phyloP scores from a whole-genome alignment of 805 yeast genomes.

The Saccharomyces paradoxus region DNA sequence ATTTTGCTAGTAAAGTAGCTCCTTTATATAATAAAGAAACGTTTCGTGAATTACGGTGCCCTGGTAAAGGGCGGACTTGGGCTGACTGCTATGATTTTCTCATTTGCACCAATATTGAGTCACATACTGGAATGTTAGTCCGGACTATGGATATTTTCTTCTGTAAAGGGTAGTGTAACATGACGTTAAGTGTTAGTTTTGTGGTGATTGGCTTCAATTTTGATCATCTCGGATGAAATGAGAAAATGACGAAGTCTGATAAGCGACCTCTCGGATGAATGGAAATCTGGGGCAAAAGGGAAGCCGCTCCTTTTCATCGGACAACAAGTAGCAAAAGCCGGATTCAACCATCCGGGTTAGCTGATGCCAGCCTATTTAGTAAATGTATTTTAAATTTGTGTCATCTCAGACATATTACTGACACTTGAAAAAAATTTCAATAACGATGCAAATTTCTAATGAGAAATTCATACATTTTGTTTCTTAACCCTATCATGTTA shows the following conservation, averaged over 20 bases:
- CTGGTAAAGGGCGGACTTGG: neutral
- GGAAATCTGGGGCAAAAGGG: neutral
- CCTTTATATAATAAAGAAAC: neutral
- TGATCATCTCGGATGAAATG: neutral
- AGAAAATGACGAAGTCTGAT: neutral
- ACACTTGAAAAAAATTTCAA: no score
- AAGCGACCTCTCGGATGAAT: conserved; percentile 2
- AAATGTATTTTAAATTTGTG: no score
- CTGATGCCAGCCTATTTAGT: no score
- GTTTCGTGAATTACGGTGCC: neutral
- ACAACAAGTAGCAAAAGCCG: neutral
- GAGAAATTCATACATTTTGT: no score
- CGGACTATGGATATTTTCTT: neutral
- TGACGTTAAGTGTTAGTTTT: neutral
- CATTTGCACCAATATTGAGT: neutral
- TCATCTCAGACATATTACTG: no score
- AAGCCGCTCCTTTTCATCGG: neutral
- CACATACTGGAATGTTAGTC: neutral
- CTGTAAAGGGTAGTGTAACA: neutral
- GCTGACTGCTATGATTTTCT: neutral
- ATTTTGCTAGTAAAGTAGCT: neutral
- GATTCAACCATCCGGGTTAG: neutral
- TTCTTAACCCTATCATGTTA: no score
- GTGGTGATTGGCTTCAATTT: neutral
- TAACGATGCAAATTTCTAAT: no score